Evolutionary conservation across 2,329 filamentous ascomycete genomes (phyloP).

Genomic region (Xylariales sp.): DNA sequence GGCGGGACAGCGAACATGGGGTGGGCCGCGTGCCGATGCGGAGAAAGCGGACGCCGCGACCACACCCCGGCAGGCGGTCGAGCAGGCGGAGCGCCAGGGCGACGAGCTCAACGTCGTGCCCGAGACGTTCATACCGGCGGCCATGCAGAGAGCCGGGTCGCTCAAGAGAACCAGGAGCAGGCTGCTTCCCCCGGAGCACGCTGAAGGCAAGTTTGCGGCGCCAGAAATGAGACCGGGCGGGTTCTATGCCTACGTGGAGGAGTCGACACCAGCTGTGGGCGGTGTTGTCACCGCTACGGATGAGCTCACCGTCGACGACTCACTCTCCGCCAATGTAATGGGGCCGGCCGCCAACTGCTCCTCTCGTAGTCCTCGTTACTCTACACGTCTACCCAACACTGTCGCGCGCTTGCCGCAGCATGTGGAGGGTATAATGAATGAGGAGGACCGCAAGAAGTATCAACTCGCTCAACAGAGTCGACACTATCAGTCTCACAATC

Average conservation of each 20-base stretch:
- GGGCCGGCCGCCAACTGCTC: constrained; percentile 51
- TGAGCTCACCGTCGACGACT: constrained; percentile 53
- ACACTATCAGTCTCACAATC: constrained; percentile 28
- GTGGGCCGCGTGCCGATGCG: constrained; percentile 86
- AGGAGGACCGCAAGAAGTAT: constrained; percentile 72
- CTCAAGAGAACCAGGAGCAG: constrained; percentile 48
- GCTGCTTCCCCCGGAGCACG: constrained; percentile 66
- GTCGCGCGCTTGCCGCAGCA: too few relatives aligned
- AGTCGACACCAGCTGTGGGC: constrained; percentile 57
- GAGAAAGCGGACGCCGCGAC: constrained; percentile 72
- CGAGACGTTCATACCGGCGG: constrained; percentile 71
- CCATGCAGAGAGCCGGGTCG: constrained; percentile 23
- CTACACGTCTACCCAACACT: too few relatives aligned
- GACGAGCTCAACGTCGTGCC: constrained; percentile 89
- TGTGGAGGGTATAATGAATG: constrained; percentile 75
- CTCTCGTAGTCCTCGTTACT: constrained; percentile 60
- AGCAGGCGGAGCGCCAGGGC: constrained; percentile 70
- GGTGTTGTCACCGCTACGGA: constrained; percentile 34
- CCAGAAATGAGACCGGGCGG: constrained; percentile 64
- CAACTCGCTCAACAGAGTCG: constrained; percentile 61
- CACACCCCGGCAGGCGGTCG: constrained; percentile 78
- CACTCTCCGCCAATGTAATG: constrained; percentile 63
- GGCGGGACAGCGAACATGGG: constrained; percentile 91
- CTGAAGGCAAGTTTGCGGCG: constrained; percentile 76
- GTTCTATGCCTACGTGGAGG: constrained; percentile 66